These are phyloP conservation scores for Elsinoe perseae DNA, from an alignment of 2,329 filamentous ascomycete species.

Conservation along the genomic window DNA sequence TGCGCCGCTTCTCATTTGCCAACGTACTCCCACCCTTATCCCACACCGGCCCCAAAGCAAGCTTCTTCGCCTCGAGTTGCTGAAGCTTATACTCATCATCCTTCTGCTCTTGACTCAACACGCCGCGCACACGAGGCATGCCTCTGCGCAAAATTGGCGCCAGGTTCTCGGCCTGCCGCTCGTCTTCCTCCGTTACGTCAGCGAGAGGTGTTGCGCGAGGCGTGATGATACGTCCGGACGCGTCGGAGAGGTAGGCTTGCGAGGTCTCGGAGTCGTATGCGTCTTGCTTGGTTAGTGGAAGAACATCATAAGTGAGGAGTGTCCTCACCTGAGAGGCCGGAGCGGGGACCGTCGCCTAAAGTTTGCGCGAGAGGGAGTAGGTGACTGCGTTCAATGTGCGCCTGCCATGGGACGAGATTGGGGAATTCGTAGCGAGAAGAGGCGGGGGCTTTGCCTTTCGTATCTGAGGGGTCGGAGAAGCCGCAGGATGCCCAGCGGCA, in stretches of 20 bases:
- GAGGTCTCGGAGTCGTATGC: slow-evolving; percentile 33
- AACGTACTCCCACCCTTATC: slow-evolving; percentile 47
- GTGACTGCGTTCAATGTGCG: slow-evolving; percentile 47
- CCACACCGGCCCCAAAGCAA: slow-evolving; percentile 45
- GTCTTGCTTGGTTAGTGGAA: slow-evolving; percentile 25
- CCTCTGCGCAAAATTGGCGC: slow-evolving; percentile 1
- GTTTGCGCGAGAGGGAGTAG: slow-evolving; percentile 48
- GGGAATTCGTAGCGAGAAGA: slow-evolving; percentile 30
- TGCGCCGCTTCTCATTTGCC: slow-evolving; percentile 44
- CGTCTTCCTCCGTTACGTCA: slow-evolving; percentile 7
- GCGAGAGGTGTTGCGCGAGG: slow-evolving; percentile 25
- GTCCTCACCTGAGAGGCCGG: slow-evolving; percentile 49
- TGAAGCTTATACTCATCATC: slow-evolving; percentile 37
- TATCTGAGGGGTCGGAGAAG: slow-evolving; percentile 20
- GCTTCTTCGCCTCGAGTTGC: slow-evolving; percentile 45
- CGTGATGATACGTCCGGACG: slow-evolving; percentile 41
- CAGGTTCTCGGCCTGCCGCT: slow-evolving; percentile 10
- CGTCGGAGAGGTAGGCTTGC: slow-evolving; percentile 43
- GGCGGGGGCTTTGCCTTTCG: slow-evolving; percentile 21
- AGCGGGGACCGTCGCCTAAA: slow-evolving; percentile 52
- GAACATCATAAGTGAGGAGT: slow-evolving; percentile 11
- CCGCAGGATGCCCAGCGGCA: slow-evolving; percentile 43
- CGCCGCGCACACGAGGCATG: slow-evolving; percentile 9
- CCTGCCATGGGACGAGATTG: slow-evolving; percentile 37
- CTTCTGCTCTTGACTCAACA: slow-evolving; percentile 4